Conservation (phyloP, 768 basidiomycete genomes). For the Leccinum incarnatum region DNA sequence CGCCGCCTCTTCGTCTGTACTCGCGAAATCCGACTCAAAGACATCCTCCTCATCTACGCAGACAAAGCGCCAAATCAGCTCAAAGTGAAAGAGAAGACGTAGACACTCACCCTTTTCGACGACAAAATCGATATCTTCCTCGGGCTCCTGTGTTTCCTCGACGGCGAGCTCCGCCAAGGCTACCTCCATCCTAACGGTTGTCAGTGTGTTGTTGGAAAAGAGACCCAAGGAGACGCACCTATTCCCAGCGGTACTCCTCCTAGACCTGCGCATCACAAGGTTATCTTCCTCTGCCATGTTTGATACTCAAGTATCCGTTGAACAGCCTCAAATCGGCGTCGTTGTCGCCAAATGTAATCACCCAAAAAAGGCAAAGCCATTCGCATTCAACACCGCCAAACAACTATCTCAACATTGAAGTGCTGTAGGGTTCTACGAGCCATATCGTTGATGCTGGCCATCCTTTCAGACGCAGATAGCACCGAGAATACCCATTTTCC, state of each 20-base stretch:
- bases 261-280: slow-evolving; percentile 56
- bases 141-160: slow-evolving; percentile 42
- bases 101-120: slow-evolving; percentile 53
- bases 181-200: slow-evolving; percentile 57
- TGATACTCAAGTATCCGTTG: background rate
- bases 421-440: background rate
- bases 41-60: slow-evolving; percentile 72
- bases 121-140: slow-evolving; percentile 74
- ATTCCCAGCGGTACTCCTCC: slow-evolving; percentile 77
- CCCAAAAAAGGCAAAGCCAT: slow-evolving; percentile 6
- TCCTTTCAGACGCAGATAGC: too few species aligned
- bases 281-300: slow-evolving; percentile 17
- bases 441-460: too few species aligned
- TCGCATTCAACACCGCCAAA: slow-evolving; percentile 19
- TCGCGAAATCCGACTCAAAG: slow-evolving; percentile 82
- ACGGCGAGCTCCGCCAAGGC: too few species aligned
- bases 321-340: background rate
- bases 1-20: slow-evolving; percentile 67
- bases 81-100: background rate
- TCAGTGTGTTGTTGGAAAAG: slow-evolving; percentile 2
- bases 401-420: background rate
- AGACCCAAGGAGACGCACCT: slow-evolving; percentile 40
- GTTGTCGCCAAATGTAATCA: background rate
- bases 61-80: background rate
- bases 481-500: too few species aligned